Percentiles rank a stretch among this genome's conserved stretches.
These are phyloP conservation scores for Rhizopogon vesiculosus DNA, from an alignment of 768 basidiomycete genomes.

Conservation along the genomic window DNA sequence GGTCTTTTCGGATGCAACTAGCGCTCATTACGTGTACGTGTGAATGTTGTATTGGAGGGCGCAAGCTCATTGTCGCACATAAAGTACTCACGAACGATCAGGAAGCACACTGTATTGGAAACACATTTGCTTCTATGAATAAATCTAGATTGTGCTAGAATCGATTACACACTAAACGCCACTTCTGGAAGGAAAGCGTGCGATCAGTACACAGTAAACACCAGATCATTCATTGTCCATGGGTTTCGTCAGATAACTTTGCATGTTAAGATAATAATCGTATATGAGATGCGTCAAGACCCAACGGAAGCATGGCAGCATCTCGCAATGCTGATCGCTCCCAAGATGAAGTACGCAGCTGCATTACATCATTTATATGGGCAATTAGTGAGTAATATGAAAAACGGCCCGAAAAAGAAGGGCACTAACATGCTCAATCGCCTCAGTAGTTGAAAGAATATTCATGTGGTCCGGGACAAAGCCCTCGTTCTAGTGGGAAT, in stretches of 20 bases:
- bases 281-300: constrained; percentile 33
- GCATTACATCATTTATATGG: neutral
- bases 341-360: constrained; percentile 58
- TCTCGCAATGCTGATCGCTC: constrained; percentile 41
- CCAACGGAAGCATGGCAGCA: constrained; percentile 52
- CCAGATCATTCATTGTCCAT: neutral
- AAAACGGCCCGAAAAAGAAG: neutral
- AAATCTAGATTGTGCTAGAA: too few species aligned
- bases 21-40: too few species aligned
- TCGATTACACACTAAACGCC: too few species aligned
- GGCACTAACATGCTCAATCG: constrained; percentile 50
- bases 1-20: too few species aligned
- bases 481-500: constrained; percentile 39
- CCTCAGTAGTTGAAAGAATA: constrained; percentile 53
- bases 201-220: too few species aligned
- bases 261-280: constrained; percentile 5
- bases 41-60: too few species aligned
- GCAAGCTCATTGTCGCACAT: too few species aligned
- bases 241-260: neutral
- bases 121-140: too few species aligned
- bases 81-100: too few species aligned
- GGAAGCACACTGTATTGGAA: too few species aligned
- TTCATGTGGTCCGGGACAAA: constrained; percentile 74
- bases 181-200: too few species aligned
- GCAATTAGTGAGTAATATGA: neutral